phyloP scores from a whole-genome alignment of 768 basidiomycete genomes.

The Russula abietina region DNA sequence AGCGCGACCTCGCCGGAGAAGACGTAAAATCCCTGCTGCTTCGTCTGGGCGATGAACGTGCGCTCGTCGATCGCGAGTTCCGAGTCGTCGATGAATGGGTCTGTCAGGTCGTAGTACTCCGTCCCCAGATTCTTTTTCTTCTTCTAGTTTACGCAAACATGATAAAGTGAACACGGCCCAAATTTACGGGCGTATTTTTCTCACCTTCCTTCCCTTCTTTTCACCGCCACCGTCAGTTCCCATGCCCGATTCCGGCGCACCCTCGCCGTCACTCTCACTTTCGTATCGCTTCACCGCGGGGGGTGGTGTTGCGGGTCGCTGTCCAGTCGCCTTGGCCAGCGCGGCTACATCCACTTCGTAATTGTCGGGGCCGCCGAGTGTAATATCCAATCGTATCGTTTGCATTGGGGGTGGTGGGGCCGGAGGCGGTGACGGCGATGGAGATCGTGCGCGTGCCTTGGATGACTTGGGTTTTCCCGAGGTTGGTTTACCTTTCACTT shows the following conservation, averaged over 20 bases:
- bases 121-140: slow-evolving; percentile 46
- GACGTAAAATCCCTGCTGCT: slow-evolving; percentile 91
- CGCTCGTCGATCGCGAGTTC: slow-evolving; percentile 88
- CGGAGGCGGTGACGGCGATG: slow-evolving; percentile 53
- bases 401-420: slow-evolving; percentile 45
- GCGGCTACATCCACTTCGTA: slow-evolving; percentile 65
- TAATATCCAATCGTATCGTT: slow-evolving; percentile 65
- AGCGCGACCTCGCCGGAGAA: slow-evolving; percentile 83
- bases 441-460: slow-evolving; percentile 42
- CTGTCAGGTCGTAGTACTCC: slow-evolving; percentile 85
- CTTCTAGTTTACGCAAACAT: not conserved
- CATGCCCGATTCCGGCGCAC: slow-evolving; percentile 25
- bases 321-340: slow-evolving; percentile 58
- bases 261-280: slow-evolving; percentile 48
- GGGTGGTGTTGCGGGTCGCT: slow-evolving; percentile 53
- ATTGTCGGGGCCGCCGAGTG: slow-evolving; percentile 63
- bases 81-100: slow-evolving; percentile 97
- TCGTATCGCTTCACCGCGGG: slow-evolving; percentile 37
- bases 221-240: slow-evolving; percentile 30
- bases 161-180: not conserved
- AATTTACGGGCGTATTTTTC: not conserved
- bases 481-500: slow-evolving; percentile 24
- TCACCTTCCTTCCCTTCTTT: slow-evolving; percentile 37
- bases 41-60: slow-evolving; percentile 85
- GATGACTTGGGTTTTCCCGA: slow-evolving; percentile 47